phyloP scores from a whole-genome alignment of 2,329 filamentous ascomycete genomes.

The Raffaelea albimanens region DNA sequence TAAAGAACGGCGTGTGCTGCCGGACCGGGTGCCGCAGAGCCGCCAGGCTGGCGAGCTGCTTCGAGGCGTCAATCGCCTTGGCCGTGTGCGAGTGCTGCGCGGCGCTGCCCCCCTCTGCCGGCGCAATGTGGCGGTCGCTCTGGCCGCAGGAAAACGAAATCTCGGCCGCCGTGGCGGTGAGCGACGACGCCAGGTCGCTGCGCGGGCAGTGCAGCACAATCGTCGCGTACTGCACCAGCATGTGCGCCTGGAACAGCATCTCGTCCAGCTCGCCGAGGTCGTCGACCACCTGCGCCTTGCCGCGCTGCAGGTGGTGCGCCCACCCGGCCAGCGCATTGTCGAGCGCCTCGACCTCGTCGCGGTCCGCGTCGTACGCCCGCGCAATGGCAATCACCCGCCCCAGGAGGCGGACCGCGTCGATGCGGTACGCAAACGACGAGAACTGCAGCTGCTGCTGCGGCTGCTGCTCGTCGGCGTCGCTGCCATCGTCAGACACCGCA shows the following conservation, averaged over 20 bases:
- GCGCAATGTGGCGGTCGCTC: not conserved
- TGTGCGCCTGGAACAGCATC: constrained; percentile 58
- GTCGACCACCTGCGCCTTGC: constrained; percentile 47
- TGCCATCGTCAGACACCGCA: not conserved
- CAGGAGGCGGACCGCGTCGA: constrained; percentile 53
- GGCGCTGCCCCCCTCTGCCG: not conserved
- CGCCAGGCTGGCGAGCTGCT: not conserved
- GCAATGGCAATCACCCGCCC: constrained; percentile 38
- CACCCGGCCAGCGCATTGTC: constrained; percentile 55
- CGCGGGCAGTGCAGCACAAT: constrained; percentile 5
- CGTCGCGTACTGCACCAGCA: constrained; percentile 29
- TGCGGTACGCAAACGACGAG: constrained; percentile 52
- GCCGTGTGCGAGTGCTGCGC: not conserved
- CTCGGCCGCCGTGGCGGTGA: constrained; percentile 1
- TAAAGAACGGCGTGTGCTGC: constrained; percentile 5
- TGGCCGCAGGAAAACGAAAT: constrained; percentile 2
- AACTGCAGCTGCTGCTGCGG: constrained; percentile 26
- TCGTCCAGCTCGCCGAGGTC: constrained; percentile 38
- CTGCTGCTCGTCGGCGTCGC: not conserved
- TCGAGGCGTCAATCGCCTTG: not conserved
- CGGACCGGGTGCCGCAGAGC: not conserved
- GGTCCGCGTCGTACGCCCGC: not conserved
- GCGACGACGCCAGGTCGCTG: constrained; percentile 1
- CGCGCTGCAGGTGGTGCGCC: constrained; percentile 48
- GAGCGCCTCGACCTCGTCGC: constrained; percentile 24